These are phyloP conservation scores for Vickermania ingenoplastis DNA, from an alignment of 208 protist species.

Conservation along the genomic window DNA sequence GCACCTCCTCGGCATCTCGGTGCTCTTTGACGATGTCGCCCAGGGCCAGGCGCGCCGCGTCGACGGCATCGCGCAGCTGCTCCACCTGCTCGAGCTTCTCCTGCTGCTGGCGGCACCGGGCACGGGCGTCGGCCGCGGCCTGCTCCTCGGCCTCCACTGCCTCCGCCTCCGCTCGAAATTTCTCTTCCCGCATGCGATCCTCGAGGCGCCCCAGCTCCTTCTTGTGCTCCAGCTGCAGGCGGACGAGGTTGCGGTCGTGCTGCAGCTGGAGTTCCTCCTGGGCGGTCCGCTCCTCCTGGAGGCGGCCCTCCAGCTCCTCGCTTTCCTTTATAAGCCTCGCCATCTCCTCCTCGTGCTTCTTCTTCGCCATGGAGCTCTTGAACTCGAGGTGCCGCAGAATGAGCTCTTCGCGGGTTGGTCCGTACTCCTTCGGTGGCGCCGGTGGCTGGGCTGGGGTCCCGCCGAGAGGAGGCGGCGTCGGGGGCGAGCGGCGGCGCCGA, in stretches of 20 bases:
- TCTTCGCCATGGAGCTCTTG: too few relatives aligned
- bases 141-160: not conserved
- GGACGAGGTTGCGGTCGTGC: not conserved
- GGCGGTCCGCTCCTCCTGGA: too few relatives aligned
- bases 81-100: not conserved
- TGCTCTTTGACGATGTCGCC: not conserved
- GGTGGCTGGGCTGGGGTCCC: too few relatives aligned
- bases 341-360: too few relatives aligned
- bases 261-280: too few relatives aligned
- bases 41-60: not conserved
- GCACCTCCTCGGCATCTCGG: not conserved
- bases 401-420: too few relatives aligned
- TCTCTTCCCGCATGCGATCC: not conserved
- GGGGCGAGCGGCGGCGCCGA: too few relatives aligned
- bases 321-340: too few relatives aligned
- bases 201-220: not conserved
- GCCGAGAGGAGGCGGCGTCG: too few relatives aligned
- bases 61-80: not conserved
- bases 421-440: too few relatives aligned
- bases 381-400: too few relatives aligned
- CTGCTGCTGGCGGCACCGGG: not conserved
- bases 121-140: not conserved
- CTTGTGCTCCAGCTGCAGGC: not conserved
- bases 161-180: not conserved
- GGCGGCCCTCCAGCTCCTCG: too few relatives aligned